Evolutionary conservation across 495 filamentous ascomycete species (phyloP).

Genomic region (Penicillium lagena): DNA sequence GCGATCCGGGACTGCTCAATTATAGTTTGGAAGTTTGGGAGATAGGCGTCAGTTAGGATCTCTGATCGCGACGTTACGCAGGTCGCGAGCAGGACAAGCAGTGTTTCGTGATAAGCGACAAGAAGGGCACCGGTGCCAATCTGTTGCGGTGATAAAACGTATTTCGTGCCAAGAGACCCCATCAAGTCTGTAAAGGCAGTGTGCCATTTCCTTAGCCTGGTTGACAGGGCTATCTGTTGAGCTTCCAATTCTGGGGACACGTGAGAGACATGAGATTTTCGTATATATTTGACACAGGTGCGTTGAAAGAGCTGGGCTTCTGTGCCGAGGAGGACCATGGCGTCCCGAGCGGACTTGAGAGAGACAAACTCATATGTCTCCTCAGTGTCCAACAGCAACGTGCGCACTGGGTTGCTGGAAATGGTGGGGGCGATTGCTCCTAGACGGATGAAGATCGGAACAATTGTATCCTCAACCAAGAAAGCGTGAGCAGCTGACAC

Average conservation of each 20-base stretch:
- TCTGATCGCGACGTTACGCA: slow-evolving; percentile 4
- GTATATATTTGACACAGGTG: slow-evolving; percentile 8
- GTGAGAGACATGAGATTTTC: not conserved
- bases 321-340: slow-evolving; percentile 17
- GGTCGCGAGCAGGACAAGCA: slow-evolving; percentile 3
- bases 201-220: slow-evolving; percentile 4
- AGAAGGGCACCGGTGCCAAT: slow-evolving; percentile 5
- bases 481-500: slow-evolving; percentile 9
- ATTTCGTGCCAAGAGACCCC: not conserved
- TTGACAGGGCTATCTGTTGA: slow-evolving; percentile 7
- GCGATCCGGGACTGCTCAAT: slow-evolving; percentile 19
- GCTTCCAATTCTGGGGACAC: slow-evolving; percentile 5
- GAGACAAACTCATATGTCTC: slow-evolving; percentile 11
- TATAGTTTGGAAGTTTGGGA: slow-evolving; percentile 16
- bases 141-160: not conserved
- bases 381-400: slow-evolving; percentile 6
- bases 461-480: slow-evolving; percentile 25
- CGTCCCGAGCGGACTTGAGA: slow-evolving; percentile 25
- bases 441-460: slow-evolving; percentile 34
- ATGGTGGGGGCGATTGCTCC: slow-evolving; percentile 10
- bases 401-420: slow-evolving; percentile 2
- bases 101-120: slow-evolving; percentile 5
- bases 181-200: slow-evolving; percentile 5
- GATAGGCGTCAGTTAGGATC: slow-evolving; percentile 13
- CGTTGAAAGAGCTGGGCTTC: slow-evolving; percentile 18